Evolutionary conservation across 768 basidiomycete genomes (phyloP).

Genomic region (Podaxis rugospora): DNA sequence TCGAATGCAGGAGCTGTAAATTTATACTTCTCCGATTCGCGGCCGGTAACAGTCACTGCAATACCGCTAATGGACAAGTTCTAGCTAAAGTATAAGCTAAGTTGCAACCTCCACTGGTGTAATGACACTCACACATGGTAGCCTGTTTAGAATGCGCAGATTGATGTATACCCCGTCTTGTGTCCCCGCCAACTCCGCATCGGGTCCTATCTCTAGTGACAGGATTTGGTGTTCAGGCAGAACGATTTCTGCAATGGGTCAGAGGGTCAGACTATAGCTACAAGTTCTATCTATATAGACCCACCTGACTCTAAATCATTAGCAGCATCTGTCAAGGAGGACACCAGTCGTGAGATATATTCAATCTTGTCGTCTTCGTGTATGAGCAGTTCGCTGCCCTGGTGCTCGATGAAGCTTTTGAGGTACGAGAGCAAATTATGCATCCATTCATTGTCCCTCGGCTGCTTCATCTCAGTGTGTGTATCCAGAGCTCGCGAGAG

Average conservation of each 20-base stretch:
- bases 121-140: constrained; percentile 66
- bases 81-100: constrained; percentile 31
- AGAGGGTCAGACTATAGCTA: constrained; percentile 1
- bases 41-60: constrained; percentile 53
- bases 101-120: neutral
- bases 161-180: constrained; percentile 65
- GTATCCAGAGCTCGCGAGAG: constrained; percentile 70
- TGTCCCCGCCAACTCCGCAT: constrained; percentile 48
- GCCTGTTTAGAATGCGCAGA: constrained; percentile 55
- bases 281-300: constrained; percentile 6
- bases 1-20: constrained; percentile 40
- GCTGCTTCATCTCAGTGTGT: constrained; percentile 50
- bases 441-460: constrained; percentile 76
- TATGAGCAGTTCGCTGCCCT: constrained; percentile 48
- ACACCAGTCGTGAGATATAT: constrained; percentile 50
- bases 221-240: constrained; percentile 70
- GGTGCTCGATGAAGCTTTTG: constrained; percentile 57
- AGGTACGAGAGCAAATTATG: constrained; percentile 75
- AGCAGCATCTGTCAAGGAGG: constrained; percentile 43
- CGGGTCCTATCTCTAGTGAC: constrained; percentile 41
- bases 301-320: constrained; percentile 52
- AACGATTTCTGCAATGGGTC: constrained; percentile 41
- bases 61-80: constrained; percentile 59
- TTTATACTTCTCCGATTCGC: constrained; percentile 56
- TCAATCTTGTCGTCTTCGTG: constrained; percentile 44